Evolutionary conservation across 768 basidiomycete species (phyloP), one percentile per base, ranked within the genome.

Genomic region (Macrolepiota albuminosa): DNA sequence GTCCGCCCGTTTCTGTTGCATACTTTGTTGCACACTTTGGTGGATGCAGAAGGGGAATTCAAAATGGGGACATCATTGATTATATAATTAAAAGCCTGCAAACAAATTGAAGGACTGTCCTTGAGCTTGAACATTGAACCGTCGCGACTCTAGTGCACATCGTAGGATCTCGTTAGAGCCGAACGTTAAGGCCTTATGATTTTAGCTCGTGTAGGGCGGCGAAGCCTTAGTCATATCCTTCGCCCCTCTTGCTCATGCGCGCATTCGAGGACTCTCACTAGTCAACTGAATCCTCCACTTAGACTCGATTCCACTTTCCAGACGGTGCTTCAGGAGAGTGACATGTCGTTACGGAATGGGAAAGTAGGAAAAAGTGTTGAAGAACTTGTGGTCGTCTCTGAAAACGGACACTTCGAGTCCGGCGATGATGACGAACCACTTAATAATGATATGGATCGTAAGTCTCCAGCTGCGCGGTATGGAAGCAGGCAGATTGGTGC

Each of bases 381-480:
- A 64, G 86, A 88, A 65, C 71, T 91, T n/a, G 81, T 89, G 63
- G 71, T 82, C 31, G 70, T 80, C 29, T 73, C 79, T 50, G 66
- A 71, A 26, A 75, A 74, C 5, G 66, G 68, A 3, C 69, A 77
- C 18, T 61, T 72, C 45, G 70, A 76, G 58, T 70, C 74, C 29
- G 67, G 73, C 34, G 68, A 51, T 18, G 71, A 72, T 29, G 75
- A 74, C 45, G 74, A 75, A 29, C 72, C 71, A 18, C 59, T 68
- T 24, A 42, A 56, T 13, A 49, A 58, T 6, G 71, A 71, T 29
- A 67, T 63, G 63, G 64, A 76, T 64, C 69, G 81, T 70, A 89
- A 89, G 69, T 93, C 92, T 29, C 89, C 91, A 46, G 93, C 91
- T 24, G 93, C 93, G 21, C 75, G 77, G 26, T 91, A 91, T 70